Base-by-base conservation (phyloP, 1,139 yeast species). In the Protomyces lactucae-debilis region DNA sequence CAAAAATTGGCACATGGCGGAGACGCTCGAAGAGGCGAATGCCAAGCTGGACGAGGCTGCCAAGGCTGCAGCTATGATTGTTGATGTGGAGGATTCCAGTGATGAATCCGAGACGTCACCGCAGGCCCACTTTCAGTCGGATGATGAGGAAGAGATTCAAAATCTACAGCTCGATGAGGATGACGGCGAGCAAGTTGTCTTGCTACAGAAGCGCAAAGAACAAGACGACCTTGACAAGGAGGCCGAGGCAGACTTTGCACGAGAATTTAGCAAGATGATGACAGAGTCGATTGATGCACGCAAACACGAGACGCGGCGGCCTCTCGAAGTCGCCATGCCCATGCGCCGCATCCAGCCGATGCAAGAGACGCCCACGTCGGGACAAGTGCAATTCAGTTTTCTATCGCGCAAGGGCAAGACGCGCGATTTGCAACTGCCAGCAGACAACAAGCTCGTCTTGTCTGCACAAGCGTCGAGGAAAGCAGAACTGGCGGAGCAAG, bases 1-100 rank as follows among this genome's bases (percentile, higher is more conserved):
- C 35, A 75, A 74, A 28, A 72, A 74, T 0, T 75, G 81, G 67
- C 73, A 72, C 48, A 74, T 83, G 63, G 77, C 81, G n/a, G 71
- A 67, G 0, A 75, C 72, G 25, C 71, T 82, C 52, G 76, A 73
- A 54, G 84, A 82, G 52, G 79, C 85, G 12, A 75, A 80, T 2
- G 65, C 67, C 3, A 72, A 67, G 12, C 73, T 69, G 21, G 64
- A 66, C 12, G 67, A 72, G 6, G 74, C 70, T 3, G 37, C 56
- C 25, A 18, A 35, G 35, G 28, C 28, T 5, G n/a, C 59, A 10
- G 35, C 25, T 5, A 52, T 35, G 18, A 16, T 46, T 16, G 28
- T 36, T 5, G 57, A 59, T 14, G 32, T 14, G 10, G 68, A 70
- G 9, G 73, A 71, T 8, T 66, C 66, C 39, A 70, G 68, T 1